Conservation (phyloP, 495 filamentous ascomycete genomes). For the Lasiosphaeria ovina region DNA sequence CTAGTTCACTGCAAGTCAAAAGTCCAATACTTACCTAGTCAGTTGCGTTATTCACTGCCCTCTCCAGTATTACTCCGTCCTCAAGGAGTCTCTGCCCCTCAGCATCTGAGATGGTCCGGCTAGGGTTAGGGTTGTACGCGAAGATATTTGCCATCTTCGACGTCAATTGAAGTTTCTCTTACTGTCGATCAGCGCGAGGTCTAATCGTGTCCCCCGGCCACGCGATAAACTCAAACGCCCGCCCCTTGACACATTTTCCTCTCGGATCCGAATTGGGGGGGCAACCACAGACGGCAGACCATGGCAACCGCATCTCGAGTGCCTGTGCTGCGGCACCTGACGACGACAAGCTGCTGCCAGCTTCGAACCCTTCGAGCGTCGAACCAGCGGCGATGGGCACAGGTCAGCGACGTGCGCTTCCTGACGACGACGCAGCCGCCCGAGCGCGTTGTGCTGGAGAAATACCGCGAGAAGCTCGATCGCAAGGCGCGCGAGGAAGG, state of each 20-base stretch:
- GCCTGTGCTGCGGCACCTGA: slow-evolving; percentile 38
- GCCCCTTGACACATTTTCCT: neutral
- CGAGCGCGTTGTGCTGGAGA: slow-evolving; percentile 67
- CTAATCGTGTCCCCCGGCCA: neutral
- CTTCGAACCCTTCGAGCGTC: slow-evolving; percentile 23
- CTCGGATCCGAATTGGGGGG: too few relatives aligned
- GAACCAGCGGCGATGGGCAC: slow-evolving; percentile 80
- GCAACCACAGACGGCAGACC: neutral
- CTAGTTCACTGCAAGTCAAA: too few relatives aligned
- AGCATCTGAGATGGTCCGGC: neutral
- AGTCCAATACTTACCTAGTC: too few relatives aligned
- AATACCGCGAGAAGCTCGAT: slow-evolving; percentile 82
- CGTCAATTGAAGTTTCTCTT: slow-evolving; percentile 5
- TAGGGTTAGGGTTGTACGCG: slow-evolving; percentile 4
- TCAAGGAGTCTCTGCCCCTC: neutral
- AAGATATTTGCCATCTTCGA: neutral
- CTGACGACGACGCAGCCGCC: slow-evolving; percentile 57
- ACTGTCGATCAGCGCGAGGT: neutral
- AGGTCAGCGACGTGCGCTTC: slow-evolving; percentile 89
- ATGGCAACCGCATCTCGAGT: slow-evolving; percentile 32
- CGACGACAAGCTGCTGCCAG: slow-evolving; percentile 18
- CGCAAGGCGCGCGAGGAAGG: slow-evolving; percentile 81
- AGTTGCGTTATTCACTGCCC: too few relatives aligned
- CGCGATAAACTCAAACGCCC: neutral
- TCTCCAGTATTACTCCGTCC: too few relatives aligned